Conservation (phyloP, 2,329 filamentous ascomycete species). For the Annulohypoxylon truncatum region DNA sequence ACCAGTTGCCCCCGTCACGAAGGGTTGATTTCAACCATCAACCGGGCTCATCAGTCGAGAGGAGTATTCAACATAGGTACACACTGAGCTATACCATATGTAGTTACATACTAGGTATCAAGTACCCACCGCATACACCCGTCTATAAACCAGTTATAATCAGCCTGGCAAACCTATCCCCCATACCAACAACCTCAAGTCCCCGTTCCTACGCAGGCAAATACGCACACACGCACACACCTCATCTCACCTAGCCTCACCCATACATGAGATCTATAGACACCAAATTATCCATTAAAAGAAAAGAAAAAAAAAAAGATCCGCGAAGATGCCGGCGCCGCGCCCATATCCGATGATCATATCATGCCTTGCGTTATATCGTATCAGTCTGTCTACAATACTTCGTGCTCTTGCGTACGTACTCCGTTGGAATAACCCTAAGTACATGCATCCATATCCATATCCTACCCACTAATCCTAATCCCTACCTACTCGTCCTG, state of each 20-base stretch:
- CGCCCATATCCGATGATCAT: constrained; percentile 4
- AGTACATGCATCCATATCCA: not conserved
- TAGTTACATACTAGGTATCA: not conserved
- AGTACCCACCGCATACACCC: not conserved
- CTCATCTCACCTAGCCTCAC: too few relatives aligned
- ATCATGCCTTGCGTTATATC: not conserved
- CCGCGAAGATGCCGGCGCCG: not conserved
- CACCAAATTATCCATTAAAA: not conserved
- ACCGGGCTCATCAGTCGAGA: not conserved
- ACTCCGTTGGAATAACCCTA: too few relatives aligned
- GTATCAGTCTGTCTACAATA: not conserved
- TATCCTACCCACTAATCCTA: not conserved
- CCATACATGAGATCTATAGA: too few relatives aligned
- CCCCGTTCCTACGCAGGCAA: too few relatives aligned
- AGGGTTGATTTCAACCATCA: too few relatives aligned
- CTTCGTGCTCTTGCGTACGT: not conserved
- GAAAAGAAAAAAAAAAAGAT: not conserved
- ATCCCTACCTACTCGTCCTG: too few relatives aligned
- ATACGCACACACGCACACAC: too few relatives aligned
- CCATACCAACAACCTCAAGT: not conserved
- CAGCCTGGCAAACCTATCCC: not conserved
- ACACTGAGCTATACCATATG: not conserved
- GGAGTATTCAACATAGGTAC: not conserved
- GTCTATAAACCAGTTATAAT: not conserved
- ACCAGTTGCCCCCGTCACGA: too few relatives aligned